Percentiles rank a stretch among this genome's conserved stretches.
phyloP scores from a whole-genome alignment of 805 yeast genomes.

The Blastobotrys muscicola region DNA sequence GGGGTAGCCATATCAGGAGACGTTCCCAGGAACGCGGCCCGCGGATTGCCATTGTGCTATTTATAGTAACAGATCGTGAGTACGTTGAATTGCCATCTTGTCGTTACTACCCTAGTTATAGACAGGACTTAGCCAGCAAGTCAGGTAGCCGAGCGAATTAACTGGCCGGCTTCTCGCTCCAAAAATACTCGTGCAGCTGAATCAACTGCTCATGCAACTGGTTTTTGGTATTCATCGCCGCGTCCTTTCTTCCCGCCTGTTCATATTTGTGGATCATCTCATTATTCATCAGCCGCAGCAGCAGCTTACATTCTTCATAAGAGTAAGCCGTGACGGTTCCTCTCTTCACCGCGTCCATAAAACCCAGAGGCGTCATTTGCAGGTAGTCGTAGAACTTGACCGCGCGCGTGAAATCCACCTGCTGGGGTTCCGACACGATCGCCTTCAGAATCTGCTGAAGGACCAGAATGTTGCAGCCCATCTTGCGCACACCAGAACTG shows the following conservation, averaged over 20 bases:
- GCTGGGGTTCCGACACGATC: slow-evolving; percentile 41
- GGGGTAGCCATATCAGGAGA: too few species aligned
- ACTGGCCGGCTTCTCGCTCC: slow-evolving; percentile 12
- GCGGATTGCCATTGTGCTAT: too few species aligned
- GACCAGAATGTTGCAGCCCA: slow-evolving; percentile 52
- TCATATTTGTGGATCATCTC: slow-evolving; percentile 24
- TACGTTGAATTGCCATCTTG: not conserved
- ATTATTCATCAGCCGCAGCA: slow-evolving; percentile 44
- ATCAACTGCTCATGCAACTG: slow-evolving; percentile 11
- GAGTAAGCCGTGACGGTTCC: slow-evolving; percentile 31
- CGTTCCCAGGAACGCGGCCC: too few species aligned
- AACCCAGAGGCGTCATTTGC: slow-evolving; percentile 39
- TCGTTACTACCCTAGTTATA: not conserved
- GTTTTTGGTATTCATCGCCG: slow-evolving; percentile 13
- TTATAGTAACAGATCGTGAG: too few species aligned
- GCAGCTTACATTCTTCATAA: slow-evolving; percentile 38
- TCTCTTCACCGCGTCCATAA: slow-evolving; percentile 32
- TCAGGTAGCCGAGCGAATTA: not conserved
- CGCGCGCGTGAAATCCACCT: slow-evolving; percentile 44
- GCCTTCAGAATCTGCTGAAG: slow-evolving; percentile 62
- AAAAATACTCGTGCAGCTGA: slow-evolving; percentile 15
- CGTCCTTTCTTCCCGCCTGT: slow-evolving; percentile 16
- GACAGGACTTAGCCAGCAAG: not conserved
- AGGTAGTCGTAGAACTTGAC: slow-evolving; percentile 48
- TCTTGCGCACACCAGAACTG: slow-evolving; percentile 47